Base-by-base conservation (phyloP, 495 filamentous ascomycete genomes). In the Tuber brumale region DNA sequence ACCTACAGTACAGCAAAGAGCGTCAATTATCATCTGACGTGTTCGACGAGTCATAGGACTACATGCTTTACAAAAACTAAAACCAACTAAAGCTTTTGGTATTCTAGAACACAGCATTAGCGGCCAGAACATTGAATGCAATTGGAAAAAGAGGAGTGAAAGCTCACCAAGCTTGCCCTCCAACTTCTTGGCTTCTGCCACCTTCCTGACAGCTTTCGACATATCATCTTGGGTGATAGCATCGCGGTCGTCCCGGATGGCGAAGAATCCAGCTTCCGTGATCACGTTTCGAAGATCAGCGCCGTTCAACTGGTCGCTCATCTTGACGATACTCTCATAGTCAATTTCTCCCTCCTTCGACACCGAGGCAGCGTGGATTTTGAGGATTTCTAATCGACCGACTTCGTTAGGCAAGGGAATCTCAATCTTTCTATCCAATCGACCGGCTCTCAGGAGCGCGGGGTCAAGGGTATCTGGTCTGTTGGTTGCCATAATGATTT, bases 401-500 rank as follows among this genome's bases (percentile, higher is more conserved):
- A 98, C 95, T 86, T 99, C 96, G 82, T 99, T 99, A n/a, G 96
- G 96, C 69, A 99, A 87, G 44, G 96, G 94, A 80, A 99, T 97
- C 87, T 99, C 96, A 82, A 99, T 95, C 89, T 99, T 99, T 75
- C 96, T 89, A 84, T 99, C 96, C 79, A 99, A 86, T 82, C 96
- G 91, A 76, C 96, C 96, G 35, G 96, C 96, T 85, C 96, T 90
- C 72, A 99, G 86, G 75, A 99, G 87, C 16, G 96, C 96, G 16
- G 96, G 96, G 83, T 99, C 96, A 31, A 99, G 89, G 3, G 96
- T 99, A 84, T 99, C 96, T 21, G 96, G 96, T 84, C 96, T 89
- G 87, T 99, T 99, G 46, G 96, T 99, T 42, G 96, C 96, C 96
- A 99, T 99, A 86, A 98, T 99, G 85, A 99, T 99, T 87, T 99